A percentile compares a stretch with the other conserved stretches of the same genome.
Evolutionary conservation across 768 basidiomycete species (phyloP).

Genomic region (Pleurotus djamor): DNA sequence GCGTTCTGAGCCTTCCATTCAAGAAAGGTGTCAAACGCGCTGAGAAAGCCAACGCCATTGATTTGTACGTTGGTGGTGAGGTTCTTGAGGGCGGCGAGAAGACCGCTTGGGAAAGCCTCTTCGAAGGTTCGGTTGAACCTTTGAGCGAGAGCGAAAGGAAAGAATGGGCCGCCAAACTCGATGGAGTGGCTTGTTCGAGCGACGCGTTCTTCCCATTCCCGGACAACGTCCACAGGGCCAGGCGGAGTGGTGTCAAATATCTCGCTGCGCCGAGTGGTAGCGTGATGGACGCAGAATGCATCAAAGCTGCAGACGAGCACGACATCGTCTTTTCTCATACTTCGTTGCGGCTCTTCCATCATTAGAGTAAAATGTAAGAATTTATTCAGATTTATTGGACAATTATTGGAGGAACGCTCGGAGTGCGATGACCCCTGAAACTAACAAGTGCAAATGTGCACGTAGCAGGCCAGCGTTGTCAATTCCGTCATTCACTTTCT

Average conservation of each 20-base stretch:
- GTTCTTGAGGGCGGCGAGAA: constrained; percentile 86
- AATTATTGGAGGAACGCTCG: background rate
- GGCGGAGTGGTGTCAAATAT: constrained; percentile 90
- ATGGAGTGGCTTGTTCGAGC: constrained; percentile 89
- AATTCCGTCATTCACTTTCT: background rate
- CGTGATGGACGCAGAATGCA: constrained; percentile 96
- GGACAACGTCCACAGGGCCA: constrained; percentile 93
- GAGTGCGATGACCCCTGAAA: background rate
- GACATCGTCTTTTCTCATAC: constrained; percentile 92
- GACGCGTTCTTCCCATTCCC: constrained; percentile 99
- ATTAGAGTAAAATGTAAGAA: constrained; percentile 34
- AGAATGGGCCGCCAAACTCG: constrained; percentile 71
- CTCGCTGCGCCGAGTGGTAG: constrained; percentile 91
- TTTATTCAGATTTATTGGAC: too few species aligned
- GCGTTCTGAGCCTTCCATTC: constrained; percentile 90
- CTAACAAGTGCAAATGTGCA: background rate
- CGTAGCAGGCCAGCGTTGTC: background rate
- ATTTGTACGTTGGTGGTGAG: constrained; percentile 92
- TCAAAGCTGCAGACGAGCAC: constrained; percentile 95
- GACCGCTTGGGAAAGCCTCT: constrained; percentile 87
- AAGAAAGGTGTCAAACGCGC: constrained; percentile 97
- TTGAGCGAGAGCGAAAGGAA: constrained; percentile 70
- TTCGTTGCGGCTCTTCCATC: constrained; percentile 85
- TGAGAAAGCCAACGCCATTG: constrained; percentile 98
- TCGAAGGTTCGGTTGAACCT: constrained; percentile 67